Conservation (phyloP, 768 basidiomycete species). For the Agaricus sinodeliciosus region DNA sequence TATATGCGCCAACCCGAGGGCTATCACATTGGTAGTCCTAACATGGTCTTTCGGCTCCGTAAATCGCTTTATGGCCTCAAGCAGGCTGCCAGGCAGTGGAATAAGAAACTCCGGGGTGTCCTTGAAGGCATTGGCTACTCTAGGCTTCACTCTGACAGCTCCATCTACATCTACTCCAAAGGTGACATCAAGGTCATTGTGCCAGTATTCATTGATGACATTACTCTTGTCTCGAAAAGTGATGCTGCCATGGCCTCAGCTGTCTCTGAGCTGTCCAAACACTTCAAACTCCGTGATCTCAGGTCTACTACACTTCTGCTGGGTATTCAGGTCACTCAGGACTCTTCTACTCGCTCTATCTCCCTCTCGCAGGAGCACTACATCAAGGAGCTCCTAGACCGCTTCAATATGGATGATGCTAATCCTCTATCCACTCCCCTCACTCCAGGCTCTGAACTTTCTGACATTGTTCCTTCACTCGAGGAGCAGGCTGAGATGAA, state of each 20-base stretch:
- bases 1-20: slow-evolving; percentile 26
- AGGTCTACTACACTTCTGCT: slow-evolving; percentile 16
- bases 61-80: slow-evolving; percentile 38
- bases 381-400: slow-evolving; percentile 17
- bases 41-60: slow-evolving; percentile 15
- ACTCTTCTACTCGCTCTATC: slow-evolving; percentile 14
- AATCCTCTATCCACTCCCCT: too few species aligned
- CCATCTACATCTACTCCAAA: slow-evolving; percentile 17
- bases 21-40: slow-evolving; percentile 12
- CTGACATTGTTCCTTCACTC: too few species aligned
- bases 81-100: slow-evolving; percentile 32
- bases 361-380: slow-evolving; percentile 19
- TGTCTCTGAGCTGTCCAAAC: slow-evolving; percentile 10
- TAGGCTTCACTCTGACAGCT: slow-evolving; percentile 16
- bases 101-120: slow-evolving; percentile 22
- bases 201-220: slow-evolving; percentile 26
- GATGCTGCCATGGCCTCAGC: neutral
- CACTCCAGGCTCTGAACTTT: too few species aligned
- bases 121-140: slow-evolving; percentile 19
- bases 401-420: too few species aligned
- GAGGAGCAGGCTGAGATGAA: too few species aligned
- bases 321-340: slow-evolving; percentile 16
- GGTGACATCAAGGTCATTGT: slow-evolving; percentile 16
- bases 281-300: slow-evolving; percentile 14
- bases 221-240: slow-evolving; percentile 12